phyloP scores from a whole-genome alignment of 305 asterid genomes.

The Fraxinus paxiana region DNA sequence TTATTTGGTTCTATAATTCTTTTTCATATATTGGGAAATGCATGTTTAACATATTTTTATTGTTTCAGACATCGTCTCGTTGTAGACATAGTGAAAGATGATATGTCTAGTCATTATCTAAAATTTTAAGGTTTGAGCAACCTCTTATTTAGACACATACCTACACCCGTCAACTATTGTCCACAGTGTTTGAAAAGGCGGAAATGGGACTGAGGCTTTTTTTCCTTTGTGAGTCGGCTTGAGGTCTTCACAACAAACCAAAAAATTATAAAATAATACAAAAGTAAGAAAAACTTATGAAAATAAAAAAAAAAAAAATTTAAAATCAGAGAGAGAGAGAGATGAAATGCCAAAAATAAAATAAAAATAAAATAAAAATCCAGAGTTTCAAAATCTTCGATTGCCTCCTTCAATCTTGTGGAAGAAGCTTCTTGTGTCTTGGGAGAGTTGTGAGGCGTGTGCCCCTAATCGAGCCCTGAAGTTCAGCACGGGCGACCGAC shows the following conservation, averaged over 20 bases:
- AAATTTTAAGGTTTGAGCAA: background rate
- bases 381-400: background rate
- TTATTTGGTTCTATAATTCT: background rate
- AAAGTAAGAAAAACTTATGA: background rate
- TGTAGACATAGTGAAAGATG: background rate
- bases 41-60: background rate
- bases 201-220: background rate
- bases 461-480: too few species aligned
- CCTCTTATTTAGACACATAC: background rate
- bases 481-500: too few species aligned
- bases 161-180: background rate
- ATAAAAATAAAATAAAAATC: too few species aligned
- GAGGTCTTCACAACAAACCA: background rate
- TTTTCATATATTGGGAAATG: background rate
- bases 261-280: too few species aligned
- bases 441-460: background rate
- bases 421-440: background rate
- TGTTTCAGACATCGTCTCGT: background rate
- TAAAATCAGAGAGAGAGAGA: background rate
- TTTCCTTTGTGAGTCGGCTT: background rate
- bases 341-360: too few species aligned
- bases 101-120: background rate
- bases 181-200: background rate
- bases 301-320: background rate
- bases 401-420: background rate